These are phyloP conservation scores for Wickerhamomyces hampshirensis DNA, from an alignment of 805 yeast species.

Conservation along the genomic window DNA sequence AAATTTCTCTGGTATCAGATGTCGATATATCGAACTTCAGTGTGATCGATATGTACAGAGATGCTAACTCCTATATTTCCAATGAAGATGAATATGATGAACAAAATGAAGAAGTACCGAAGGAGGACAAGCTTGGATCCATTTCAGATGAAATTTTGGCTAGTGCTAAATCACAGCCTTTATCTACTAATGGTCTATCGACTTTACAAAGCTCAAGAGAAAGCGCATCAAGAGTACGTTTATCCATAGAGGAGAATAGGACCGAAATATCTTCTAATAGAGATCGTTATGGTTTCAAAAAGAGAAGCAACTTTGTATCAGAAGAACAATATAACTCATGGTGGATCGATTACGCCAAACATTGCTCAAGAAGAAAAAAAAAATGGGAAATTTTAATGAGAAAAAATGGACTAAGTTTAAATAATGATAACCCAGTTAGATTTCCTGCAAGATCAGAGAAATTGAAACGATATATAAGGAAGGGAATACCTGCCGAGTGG, in stretches of 20 bases:
- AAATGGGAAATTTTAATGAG: conserved; percentile 73
- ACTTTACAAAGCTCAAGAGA: conserved; percentile 11
- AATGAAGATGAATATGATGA: no score
- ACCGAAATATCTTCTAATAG: conserved; percentile 19
- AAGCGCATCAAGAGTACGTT: conserved; percentile 11
- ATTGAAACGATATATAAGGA: conserved; percentile 73
- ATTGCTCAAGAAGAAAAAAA: conserved; percentile 56
- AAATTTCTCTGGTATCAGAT: not conserved
- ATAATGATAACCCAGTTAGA: conserved; percentile 49
- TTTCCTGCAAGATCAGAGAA: conserved; percentile 79
- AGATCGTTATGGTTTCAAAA: conserved; percentile 88
- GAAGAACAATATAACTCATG: conserved; percentile 62
- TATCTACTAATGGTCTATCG: conserved; percentile 5
- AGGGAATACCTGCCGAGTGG: conserved; percentile 97
- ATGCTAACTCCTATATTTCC: conserved; percentile 14
- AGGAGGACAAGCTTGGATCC: no score
- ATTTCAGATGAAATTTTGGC: no score
- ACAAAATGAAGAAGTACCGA: no score
- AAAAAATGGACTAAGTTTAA: conserved; percentile 55
- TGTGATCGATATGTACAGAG: conserved; percentile 33
- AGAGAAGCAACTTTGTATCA: conserved; percentile 49
- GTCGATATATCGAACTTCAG: conserved; percentile 28
- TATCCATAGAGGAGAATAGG: conserved; percentile 10
- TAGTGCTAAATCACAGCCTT: not conserved
- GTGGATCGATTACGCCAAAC: conserved; percentile 66